Percentiles rank a stretch among this genome's conserved stretches.
Conservation (phyloP, 2,329 filamentous ascomycete genomes). For the Penicillium freii region DNA sequence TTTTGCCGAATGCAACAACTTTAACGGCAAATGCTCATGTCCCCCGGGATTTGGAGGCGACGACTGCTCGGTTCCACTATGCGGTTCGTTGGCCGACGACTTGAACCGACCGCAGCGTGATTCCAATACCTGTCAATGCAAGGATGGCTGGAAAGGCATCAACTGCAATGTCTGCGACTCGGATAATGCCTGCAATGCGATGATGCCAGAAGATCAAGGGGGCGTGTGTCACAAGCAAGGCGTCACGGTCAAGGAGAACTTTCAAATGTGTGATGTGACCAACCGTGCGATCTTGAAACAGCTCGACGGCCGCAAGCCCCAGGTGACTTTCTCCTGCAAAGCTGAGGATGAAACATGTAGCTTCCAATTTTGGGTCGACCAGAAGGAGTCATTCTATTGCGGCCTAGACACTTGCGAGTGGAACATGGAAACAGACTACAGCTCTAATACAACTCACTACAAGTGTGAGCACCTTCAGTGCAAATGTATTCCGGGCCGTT, state of each 20-base stretch:
- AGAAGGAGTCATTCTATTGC: constrained; percentile 95
- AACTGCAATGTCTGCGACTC: constrained; percentile 96
- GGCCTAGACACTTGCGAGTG: constrained; percentile 78
- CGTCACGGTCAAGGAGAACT: constrained; percentile 88
- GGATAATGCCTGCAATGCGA: constrained; percentile 76
- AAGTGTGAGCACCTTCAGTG: constrained; percentile 81
- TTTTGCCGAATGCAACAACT: constrained; percentile 83
- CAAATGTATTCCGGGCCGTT: constrained; percentile 82
- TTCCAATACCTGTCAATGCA: constrained; percentile 73
- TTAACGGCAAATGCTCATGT: constrained; percentile 89
- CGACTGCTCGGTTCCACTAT: constrained; percentile 88
- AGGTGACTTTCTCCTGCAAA: constrained; percentile 93
- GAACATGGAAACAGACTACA: constrained; percentile 63
- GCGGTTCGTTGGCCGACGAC: constrained; percentile 81
- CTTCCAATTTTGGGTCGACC: constrained; percentile 98
- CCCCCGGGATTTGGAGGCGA: constrained; percentile 90
- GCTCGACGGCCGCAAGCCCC: constrained; percentile 78
- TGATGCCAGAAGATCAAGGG: constrained; percentile 79
- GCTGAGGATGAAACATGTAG: constrained; percentile 74
- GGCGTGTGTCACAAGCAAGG: constrained; percentile 92
- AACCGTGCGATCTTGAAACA: constrained; percentile 90
- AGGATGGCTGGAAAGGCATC: constrained; percentile 91
- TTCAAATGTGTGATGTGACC: constrained; percentile 96
- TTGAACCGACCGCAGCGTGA: constrained; percentile 72
- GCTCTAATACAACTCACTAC: constrained; percentile 79